Evolutionary conservation across 352 stramenopile genomes (phyloP), one percentile per base, ranked within the genome.

Genomic region (Phytopythium kandeliae): DNA sequence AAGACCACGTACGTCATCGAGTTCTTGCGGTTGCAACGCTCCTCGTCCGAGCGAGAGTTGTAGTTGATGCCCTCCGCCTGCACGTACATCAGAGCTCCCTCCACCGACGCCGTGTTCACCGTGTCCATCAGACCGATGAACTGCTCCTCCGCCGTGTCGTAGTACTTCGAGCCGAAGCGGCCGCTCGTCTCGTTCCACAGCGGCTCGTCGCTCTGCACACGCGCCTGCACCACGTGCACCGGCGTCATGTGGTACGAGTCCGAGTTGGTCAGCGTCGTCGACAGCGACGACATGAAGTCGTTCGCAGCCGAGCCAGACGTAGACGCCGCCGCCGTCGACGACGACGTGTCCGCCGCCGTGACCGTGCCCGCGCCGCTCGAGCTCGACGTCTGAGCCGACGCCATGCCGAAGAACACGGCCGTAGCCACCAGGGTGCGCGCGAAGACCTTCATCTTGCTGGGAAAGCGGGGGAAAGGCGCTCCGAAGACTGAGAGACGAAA

Each of bases 1-100:
- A 95, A 89, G 13, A 94, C 81, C 31, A 95, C 56, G 59, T 87
- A 84, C 40, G 74, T 56, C 61, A 89, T 86, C 16, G 80, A 69
- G 63, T 89, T 91, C 75, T 95, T 95, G 50, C 82, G 80, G 47
- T 56, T 58, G 62, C 85, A 95, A 12, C 66, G 71, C 34, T 68
- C 62, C 40, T 79, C 67, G 3, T 60, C 62, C n/a, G 61, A 68
- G 43, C 80, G 77, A 40, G 77, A 79, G 38, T 72, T 62, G 62
- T 86, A 79, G 68, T 95, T 91, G 65, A 95, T 92, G 36, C 78
- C 67, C 54, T 95, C 85, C 6, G 82, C 78, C 59, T 93, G 82
- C 30, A 95, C 76, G 65, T 92, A 95, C 80, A 92, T 93, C 35
- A 95, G 77, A 33, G 81, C 71, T 16, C 85, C 85, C 50, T 92